phyloP scores from a whole-genome alignment of 2,329 filamentous ascomycete genomes.

The Aspergillus japonicus region DNA sequence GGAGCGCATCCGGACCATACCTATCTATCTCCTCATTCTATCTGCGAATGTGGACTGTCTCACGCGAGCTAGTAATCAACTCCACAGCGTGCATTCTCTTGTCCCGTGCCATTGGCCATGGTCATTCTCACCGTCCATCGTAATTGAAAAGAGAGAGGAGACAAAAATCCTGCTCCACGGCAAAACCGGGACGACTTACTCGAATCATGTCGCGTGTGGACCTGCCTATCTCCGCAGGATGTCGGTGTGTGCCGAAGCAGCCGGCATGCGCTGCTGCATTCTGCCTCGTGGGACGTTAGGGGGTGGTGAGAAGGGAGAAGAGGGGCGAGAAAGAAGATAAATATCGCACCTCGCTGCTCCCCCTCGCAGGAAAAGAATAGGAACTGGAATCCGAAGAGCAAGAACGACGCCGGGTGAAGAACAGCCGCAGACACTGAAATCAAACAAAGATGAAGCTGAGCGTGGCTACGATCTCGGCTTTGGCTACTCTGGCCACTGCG shows the following conservation, averaged over 20 bases:
- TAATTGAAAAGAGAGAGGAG: background rate
- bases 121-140: background rate
- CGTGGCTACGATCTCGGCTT: slow-evolving; percentile 11
- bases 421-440: background rate
- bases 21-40: background rate
- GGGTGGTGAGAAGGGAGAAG: background rate
- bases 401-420: background rate
- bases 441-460: slow-evolving; percentile 20
- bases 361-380: background rate
- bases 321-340: slow-evolving; percentile 6
- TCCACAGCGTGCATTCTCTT: background rate
- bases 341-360: slow-evolving; percentile 2
- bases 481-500: slow-evolving; percentile 18
- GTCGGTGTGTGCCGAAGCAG: background rate
- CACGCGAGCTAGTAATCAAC: background rate
- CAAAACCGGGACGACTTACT: background rate
- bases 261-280: background rate
- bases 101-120: slow-evolving; percentile 5
- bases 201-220: background rate
- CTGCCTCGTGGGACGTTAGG: background rate
- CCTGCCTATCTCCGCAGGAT: background rate
- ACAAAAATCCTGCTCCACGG: background rate
- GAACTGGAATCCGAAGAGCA: background rate
- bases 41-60: background rate
- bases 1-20: background rate